Percentiles rank a stretch among this genome's conserved stretches.
Conservation (phyloP, 148 eudicot genomes). For the Chenopodium suecicum region DNA sequence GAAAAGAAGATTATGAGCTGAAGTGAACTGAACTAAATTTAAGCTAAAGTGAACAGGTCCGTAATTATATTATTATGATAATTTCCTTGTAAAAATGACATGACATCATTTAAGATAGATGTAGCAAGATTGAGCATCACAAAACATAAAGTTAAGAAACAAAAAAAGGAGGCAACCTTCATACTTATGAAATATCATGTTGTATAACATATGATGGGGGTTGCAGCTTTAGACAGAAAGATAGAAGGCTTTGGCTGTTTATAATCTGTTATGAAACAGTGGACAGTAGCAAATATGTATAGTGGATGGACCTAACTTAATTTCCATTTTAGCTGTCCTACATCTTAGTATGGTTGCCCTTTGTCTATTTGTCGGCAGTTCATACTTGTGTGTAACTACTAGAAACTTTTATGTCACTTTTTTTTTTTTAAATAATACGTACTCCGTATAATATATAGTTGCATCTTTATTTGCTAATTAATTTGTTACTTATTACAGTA, state of each 20-base stretch:
- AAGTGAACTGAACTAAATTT: too few species aligned
- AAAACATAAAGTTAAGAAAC: not conserved
- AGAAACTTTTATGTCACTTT: not conserved
- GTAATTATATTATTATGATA: not conserved
- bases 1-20: too few species aligned
- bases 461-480: not conserved
- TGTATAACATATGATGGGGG: not conserved
- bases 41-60: too few species aligned
- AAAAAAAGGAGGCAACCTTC: not conserved
- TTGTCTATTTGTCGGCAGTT: slow-evolving; percentile 17
- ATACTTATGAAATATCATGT: not conserved
- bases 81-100: not conserved
- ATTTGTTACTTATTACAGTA: not conserved
- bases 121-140: not conserved
- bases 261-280: not conserved
- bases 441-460: not conserved
- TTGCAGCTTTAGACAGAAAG: slow-evolving; percentile 16
- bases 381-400: not conserved
- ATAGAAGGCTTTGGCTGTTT: not conserved
- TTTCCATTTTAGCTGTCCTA: slow-evolving; percentile 22
- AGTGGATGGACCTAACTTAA: not conserved
- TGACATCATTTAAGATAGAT: not conserved
- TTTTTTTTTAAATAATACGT: too few species aligned
- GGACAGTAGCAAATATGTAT: not conserved
- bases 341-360: slow-evolving; percentile 15